Evolutionary conservation across 2,329 filamentous ascomycete genomes (phyloP), one percentile per base, ranked within the genome.

Genomic region (Trichoderma arundinaceum): DNA sequence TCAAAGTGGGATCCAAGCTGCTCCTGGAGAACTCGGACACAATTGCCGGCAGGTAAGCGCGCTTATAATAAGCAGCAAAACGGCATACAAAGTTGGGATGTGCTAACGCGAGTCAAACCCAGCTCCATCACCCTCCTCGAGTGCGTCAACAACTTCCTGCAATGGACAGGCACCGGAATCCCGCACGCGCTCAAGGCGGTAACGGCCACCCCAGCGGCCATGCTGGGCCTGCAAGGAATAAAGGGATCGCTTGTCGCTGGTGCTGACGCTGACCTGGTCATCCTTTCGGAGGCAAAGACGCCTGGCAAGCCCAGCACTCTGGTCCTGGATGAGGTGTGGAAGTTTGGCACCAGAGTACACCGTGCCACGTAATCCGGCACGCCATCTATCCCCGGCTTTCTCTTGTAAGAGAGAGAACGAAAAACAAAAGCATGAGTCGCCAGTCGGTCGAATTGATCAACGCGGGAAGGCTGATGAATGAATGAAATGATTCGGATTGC

Each of bases 91-190:
- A 15, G 4, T 22, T 1, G 4, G 15, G 3, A 41, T 33, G 13
- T 54, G 19, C 59, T 63, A 53, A 63, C 48, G 19, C 39, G 52
- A 22, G 12, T 22, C 22, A 51, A 22, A 41, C 5, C 46, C 60
- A 90, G 87, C 71, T 88, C 88, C 48, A 88, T 89, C 60, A 89
- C 89, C 7, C 82, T 96, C n/a, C 84, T 94, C 46, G 90, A 94
- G 71, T 95, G 92, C 72, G 87, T 94, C 63, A 90, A 88, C 73
- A 95, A 95, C 77, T 94, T 95, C 75, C 81, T 92, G 70, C 84
- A 84, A 66, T 94, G 90, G 89, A 89, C 89, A 1, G 90, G 89
- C 13, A 84, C 86, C 5, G 83, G 82, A 41, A 83, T 94, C 41
- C 86, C 90, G 0, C 84, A 89, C 72, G 91, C 89, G 1, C 77